These are phyloP conservation scores for Candida nanaspora DNA, from an alignment of 805 yeast genomes.

Conservation along the genomic window DNA sequence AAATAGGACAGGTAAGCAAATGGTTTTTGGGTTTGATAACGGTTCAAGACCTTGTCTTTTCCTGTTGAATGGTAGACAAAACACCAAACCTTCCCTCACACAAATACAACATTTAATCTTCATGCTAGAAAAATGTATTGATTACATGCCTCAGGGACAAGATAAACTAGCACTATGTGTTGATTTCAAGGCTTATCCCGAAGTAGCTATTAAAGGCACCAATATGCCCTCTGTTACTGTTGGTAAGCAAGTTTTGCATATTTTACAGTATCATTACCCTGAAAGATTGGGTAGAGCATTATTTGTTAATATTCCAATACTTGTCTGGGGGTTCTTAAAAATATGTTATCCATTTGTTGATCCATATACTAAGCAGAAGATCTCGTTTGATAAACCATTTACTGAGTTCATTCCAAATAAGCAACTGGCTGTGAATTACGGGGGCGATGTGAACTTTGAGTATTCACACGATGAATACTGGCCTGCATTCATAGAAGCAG, in stretches of 20 bases:
- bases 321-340: constrained; percentile 89
- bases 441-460: constrained; percentile 79
- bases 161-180: constrained; percentile 86
- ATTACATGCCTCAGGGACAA: constrained; percentile 94
- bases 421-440: constrained; percentile 77
- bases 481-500: constrained; percentile 59
- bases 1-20: constrained; percentile 88
- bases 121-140: constrained; percentile 88
- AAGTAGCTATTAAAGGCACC: constrained; percentile 35
- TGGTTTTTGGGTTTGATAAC: constrained; percentile 82
- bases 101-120: constrained; percentile 93
- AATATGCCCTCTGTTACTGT: constrained; percentile 77
- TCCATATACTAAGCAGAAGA: constrained; percentile 88
- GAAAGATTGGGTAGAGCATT: constrained; percentile 91
- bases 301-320: constrained; percentile 88
- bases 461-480: constrained; percentile 80
- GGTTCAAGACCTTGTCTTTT: constrained; percentile 90
- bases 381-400: constrained; percentile 88
- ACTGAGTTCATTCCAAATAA: constrained; percentile 70
- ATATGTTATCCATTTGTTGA: constrained; percentile 94
- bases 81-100: constrained; percentile 82
- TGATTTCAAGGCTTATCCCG: constrained; percentile 82
- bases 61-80: constrained; percentile 90
- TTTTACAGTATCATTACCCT: constrained; percentile 94
- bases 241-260: constrained; percentile 86